These are phyloP conservation scores for Umbilicaria muhlenbergii DNA, from an alignment of 495 filamentous ascomycete genomes.

Conservation along the genomic window DNA sequence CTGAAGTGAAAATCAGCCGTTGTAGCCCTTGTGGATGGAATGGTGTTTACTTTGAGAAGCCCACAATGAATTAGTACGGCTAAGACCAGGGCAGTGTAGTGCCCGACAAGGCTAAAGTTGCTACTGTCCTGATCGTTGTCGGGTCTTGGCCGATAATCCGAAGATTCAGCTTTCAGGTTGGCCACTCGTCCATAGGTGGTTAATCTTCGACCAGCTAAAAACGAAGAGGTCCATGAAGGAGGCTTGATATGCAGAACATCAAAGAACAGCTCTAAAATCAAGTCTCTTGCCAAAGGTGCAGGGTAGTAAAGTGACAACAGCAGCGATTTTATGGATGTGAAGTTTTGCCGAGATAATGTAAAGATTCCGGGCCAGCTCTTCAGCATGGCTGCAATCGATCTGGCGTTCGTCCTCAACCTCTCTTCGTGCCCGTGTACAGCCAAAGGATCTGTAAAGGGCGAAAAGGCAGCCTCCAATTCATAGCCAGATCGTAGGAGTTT, in stretches of 20 bases:
- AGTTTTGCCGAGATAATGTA: slow-evolving; percentile 69
- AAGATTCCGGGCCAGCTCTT: slow-evolving; percentile 88
- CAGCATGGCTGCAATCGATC: slow-evolving; percentile 70
- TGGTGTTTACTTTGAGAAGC: slow-evolving; percentile 45
- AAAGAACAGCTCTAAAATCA: slow-evolving; percentile 74
- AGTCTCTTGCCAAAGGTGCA: slow-evolving; percentile 44
- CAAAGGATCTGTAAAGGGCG: slow-evolving; percentile 76
- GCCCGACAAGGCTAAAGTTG: slow-evolving; percentile 73
- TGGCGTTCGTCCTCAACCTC: slow-evolving; percentile 68
- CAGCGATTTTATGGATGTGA: slow-evolving; percentile 67
- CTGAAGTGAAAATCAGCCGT: slow-evolving; percentile 19
- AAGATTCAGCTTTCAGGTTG: slow-evolving; percentile 57
- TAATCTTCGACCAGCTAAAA: slow-evolving; percentile 77
- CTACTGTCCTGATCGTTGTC: slow-evolving; percentile 46
- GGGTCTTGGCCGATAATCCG: slow-evolving; percentile 23
- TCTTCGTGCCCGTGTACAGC: slow-evolving; percentile 51
- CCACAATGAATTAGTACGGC: slow-evolving; percentile 75
- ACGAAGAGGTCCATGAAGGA: slow-evolving; percentile 91
- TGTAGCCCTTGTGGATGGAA: neutral
- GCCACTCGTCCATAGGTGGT: slow-evolving; percentile 90
- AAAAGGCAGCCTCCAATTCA: slow-evolving; percentile 65
- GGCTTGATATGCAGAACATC: slow-evolving; percentile 86
- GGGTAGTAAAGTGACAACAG: slow-evolving; percentile 64
- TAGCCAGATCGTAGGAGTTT: slow-evolving; percentile 68
- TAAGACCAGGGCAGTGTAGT: slow-evolving; percentile 82